Base-by-base conservation (phyloP, 2,329 filamentous ascomycete species). In the Clarireedia homoeocarpa region DNA sequence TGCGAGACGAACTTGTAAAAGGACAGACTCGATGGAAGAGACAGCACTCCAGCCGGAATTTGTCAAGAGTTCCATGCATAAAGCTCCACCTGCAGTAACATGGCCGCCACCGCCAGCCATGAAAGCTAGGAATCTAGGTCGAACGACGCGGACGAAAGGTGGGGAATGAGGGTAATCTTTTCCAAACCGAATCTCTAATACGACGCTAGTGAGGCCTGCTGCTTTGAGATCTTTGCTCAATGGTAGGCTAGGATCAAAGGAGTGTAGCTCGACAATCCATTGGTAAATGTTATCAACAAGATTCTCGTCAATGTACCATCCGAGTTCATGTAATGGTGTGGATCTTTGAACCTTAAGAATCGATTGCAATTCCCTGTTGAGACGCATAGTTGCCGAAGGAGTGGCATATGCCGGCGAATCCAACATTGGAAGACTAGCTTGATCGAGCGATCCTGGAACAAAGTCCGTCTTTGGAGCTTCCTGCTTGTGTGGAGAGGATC, bases 231-330 rank as follows among this genome's bases (percentile, higher is more conserved):
- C 91, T 53, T 79, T 67, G 0, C 87, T 84, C 1, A 96, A 75
- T 0, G 87, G 88, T 0, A 94, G 75, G 1, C 73, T 69, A 0
- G 73, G 61, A 24, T 90, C 85, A 65, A 96, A 95, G 45, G 85
- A 89, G 69, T 96, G 91, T 1, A 96, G 74, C 69, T 96, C 88
- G 5, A 95, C 84, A 57, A 95, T 90, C 91, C 91, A 95, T 66
- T 95, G 90, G 66, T 94, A 96, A 39, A 91, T 74, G 50, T 81
- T 79, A 5, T 75, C 74, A 14, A 78, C 72, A 17, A 66, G 39
- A 9, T 75, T 72, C 48, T 78, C 76, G 65, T 95, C 81, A 55
- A 95, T 84, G 66, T 89, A 90, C 90, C 91, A 96, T 15, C 91
- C 91, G 0, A 95, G 77, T 58, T 86, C 80, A 58, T 85, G 78